Evolutionary conservation across 2,329 filamentous ascomycete genomes (phyloP).

Genomic region (Talaromyces atroroseus): DNA sequence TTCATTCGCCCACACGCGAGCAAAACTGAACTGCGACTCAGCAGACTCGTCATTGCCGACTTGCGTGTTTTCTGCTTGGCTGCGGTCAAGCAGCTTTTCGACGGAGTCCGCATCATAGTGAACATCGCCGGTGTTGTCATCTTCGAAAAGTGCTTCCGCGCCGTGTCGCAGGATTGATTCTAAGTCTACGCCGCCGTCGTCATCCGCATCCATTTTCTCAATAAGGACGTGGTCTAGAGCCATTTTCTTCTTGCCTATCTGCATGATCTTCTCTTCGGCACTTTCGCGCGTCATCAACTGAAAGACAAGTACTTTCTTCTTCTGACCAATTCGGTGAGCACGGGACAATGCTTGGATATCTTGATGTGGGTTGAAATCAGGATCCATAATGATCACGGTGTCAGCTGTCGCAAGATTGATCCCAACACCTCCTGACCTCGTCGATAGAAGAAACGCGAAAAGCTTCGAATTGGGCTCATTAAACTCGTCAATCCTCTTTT

Average conservation of each 20-base stretch:
- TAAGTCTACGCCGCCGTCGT: constrained; percentile 70
- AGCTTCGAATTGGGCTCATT: constrained; percentile 77
- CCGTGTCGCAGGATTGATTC: constrained; percentile 85
- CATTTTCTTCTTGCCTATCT: constrained; percentile 93
- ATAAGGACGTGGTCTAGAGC: constrained; percentile 92
- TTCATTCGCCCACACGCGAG: constrained; percentile 87
- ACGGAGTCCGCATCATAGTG: constrained; percentile 75
- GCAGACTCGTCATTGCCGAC: constrained; percentile 59
- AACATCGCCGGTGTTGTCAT: constrained; percentile 65
- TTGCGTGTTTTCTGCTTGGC: constrained; percentile 67
- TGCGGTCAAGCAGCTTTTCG: constrained; percentile 86
- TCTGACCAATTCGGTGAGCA: constrained; percentile 93
- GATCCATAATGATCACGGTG: constrained; percentile 95
- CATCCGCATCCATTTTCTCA: constrained; percentile 81
- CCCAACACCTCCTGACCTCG: constrained; percentile 88
- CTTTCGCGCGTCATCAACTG: constrained; percentile 86
- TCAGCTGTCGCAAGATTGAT: constrained; percentile 97
- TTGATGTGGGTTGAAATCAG: constrained; percentile 96
- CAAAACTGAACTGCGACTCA: constrained; percentile 81
- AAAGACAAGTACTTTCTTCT: constrained; percentile 91
- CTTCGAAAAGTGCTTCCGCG: constrained; percentile 77
- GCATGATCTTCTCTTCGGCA: constrained; percentile 92
- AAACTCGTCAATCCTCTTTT: constrained; percentile 88
- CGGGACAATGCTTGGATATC: constrained; percentile 93
- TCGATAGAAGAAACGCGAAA: constrained; percentile 90